Conservation (phyloP, 163 green algal species). For the Scenedesmus sp. region DNA sequence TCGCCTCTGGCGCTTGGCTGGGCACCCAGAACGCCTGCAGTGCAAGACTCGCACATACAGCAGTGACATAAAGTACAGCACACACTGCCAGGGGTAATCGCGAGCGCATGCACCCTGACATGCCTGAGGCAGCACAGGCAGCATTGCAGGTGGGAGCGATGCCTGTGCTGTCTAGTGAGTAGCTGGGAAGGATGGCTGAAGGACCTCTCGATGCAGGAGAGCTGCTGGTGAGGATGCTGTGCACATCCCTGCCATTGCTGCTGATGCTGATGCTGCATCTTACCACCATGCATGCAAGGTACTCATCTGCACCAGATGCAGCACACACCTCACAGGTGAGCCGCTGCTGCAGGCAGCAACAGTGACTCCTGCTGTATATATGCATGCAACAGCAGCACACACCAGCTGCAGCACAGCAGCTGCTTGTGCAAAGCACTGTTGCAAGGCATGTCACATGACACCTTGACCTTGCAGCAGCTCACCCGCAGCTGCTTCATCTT, state of each 20-base stretch:
- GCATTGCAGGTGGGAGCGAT: neutral
- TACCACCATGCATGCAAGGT: neutral
- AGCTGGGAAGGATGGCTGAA: neutral
- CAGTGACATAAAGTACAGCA: neutral
- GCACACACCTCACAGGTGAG: too few relatives aligned
- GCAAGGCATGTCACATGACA: neutral
- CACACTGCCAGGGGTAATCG: neutral
- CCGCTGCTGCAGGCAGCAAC: neutral
- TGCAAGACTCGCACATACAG: neutral
- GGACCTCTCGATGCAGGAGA: neutral
- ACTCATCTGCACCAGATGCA: too few relatives aligned
- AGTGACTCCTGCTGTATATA: constrained; percentile 12
- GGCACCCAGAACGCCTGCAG: constrained; percentile 93
- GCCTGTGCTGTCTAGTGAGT: neutral
- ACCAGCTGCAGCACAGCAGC: neutral
- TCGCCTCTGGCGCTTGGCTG: constrained; percentile 71
- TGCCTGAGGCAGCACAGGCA: neutral
- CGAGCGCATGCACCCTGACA: neutral
- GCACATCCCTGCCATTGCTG: too few relatives aligned
- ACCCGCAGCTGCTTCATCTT: constrained; percentile 86
- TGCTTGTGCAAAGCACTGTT: neutral
- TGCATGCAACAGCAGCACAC: constrained; percentile 48
- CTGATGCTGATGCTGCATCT: too few relatives aligned
- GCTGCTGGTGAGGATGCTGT: neutral
- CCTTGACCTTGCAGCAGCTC: constrained; percentile 42